Evolutionary conservation across 2,329 filamentous ascomycete genomes (phyloP).

Genomic region (Exutisphaerella laricina): DNA sequence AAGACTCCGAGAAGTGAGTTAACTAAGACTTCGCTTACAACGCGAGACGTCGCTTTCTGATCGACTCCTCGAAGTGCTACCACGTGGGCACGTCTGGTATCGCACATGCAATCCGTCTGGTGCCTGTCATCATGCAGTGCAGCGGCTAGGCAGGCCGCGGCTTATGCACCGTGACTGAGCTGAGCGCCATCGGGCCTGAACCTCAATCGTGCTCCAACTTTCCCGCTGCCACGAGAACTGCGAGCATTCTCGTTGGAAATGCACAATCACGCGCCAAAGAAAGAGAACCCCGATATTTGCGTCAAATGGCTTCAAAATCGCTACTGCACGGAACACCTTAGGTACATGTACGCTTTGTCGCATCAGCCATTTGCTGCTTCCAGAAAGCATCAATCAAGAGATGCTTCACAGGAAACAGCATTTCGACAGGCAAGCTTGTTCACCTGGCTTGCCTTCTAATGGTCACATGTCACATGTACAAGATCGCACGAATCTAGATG

Average conservation of each 20-base stretch:
- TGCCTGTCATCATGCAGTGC: slow-evolving; percentile 3
- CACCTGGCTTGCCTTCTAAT: too few relatives aligned
- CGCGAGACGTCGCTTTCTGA: too few relatives aligned
- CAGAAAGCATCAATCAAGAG: not conserved
- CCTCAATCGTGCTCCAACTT: not conserved
- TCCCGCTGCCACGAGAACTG: slow-evolving; percentile 2
- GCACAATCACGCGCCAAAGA: not conserved
- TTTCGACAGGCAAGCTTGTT: not conserved
- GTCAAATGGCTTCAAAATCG: not conserved
- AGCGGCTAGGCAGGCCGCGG: not conserved
- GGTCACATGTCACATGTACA: slow-evolving; percentile 1
- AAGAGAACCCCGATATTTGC: not conserved
- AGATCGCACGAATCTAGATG: slow-evolving; percentile 4
- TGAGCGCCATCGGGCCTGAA: slow-evolving; percentile 4
- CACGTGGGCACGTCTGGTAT: not conserved
- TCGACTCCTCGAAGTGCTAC: not conserved
- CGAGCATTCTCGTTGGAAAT: not conserved
- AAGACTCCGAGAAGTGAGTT: not conserved
- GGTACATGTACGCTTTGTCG: not conserved
- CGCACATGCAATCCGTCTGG: not conserved
- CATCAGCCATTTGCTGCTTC: not conserved
- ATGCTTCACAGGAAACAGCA: slow-evolving; percentile 1
- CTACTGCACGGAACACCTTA: not conserved
- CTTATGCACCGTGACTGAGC: slow-evolving; percentile 8
- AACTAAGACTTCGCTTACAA: not conserved